Evolutionary conservation across 2,329 filamentous ascomycete genomes (phyloP), one percentile per base, ranked within the genome.

Genomic region (Biscogniauxia marginata): DNA sequence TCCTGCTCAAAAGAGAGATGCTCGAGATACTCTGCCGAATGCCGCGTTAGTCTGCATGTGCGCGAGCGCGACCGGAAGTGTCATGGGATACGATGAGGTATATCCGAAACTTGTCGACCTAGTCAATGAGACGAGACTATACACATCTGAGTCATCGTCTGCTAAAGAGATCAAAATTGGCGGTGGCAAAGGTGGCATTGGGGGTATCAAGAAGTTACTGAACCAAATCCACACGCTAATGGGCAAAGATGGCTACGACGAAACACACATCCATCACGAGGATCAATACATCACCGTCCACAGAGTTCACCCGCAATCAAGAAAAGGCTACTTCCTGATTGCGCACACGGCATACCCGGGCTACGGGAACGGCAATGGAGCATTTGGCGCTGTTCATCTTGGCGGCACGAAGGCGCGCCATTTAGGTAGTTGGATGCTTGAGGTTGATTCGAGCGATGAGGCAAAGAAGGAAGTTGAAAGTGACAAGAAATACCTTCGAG

Each of bases 81-180:
- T 98, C 49, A 96, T 98, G 86, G 95, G 95, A 1, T 98, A 96
- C 67, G 95, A 99, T 69, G 95, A 99, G 73, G 86, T 98, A 58
- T 99, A 98, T 65, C 95, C 95, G 1, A 87, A 89, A 65, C 81
- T 97, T 54, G 85, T 99, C n/a, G 92, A 99, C 66, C 82, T 99
- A 16, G 95, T 99, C 16, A 85, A 91, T 53, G 95, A 99, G 73
- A 96, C 84, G 21, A 84, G 95, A 30, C 77, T 88, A 1, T 99
- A 99, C 73, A 84, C 85, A 0, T 95, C 91, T 0, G 80, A 85
- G 55, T 93, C 87, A 43, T 96, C 91, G 1, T 80, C 78, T 7
- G 69, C 71, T 3, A 75, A 76, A 19, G 78, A 81, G 2, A 79
- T 92, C 63, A 84, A 87, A 61, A 75, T 86, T 45, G 86, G 88